phyloP scores from a whole-genome alignment of 1,284 basidiomycete genomes.

The Pholiota adiposa region DNA sequence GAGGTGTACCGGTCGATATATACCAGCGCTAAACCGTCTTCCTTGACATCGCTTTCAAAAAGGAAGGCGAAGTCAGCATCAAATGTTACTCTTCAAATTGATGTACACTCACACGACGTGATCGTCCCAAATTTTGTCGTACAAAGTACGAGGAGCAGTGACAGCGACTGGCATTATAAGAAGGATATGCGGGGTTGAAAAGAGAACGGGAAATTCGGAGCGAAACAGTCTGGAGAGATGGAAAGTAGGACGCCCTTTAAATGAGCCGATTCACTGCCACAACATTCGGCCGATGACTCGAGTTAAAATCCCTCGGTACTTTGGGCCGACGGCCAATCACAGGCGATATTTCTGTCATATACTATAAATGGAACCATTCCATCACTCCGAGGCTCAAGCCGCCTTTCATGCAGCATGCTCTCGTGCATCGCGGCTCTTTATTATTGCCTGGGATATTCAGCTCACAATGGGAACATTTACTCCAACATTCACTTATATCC shows the following conservation, averaged over 20 bases:
- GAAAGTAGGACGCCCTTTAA: conserved; percentile 22
- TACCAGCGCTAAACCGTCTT: conserved; percentile 85
- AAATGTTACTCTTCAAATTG: conserved; percentile 8
- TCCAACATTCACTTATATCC: neutral
- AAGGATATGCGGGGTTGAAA: conserved; percentile 2
- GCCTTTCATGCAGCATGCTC: neutral
- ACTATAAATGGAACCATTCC: neutral
- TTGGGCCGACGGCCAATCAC: neutral
- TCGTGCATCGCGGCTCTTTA: neutral
- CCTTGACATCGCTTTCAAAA: conserved; percentile 64
- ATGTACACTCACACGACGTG: conserved; percentile 78
- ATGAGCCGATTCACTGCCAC: conserved; percentile 19
- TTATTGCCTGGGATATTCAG: neutral
- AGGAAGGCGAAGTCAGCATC: conserved; percentile 15
- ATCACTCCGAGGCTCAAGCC: neutral
- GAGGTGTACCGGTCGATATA: conserved; percentile 87
- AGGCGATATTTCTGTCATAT: conserved; percentile 8
- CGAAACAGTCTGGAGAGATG: conserved; percentile 8
- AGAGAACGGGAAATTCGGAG: conserved; percentile 6
- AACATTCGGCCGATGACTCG: conserved; percentile 28
- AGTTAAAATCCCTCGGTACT: neutral
- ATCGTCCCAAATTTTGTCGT: conserved; percentile 97
- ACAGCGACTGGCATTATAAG: conserved; percentile 58
- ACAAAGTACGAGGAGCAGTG: conserved; percentile 77
- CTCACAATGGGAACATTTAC: neutral